phyloP scores from a whole-genome alignment of 106 monocot genomes.

The Dendrobium officinale region DNA sequence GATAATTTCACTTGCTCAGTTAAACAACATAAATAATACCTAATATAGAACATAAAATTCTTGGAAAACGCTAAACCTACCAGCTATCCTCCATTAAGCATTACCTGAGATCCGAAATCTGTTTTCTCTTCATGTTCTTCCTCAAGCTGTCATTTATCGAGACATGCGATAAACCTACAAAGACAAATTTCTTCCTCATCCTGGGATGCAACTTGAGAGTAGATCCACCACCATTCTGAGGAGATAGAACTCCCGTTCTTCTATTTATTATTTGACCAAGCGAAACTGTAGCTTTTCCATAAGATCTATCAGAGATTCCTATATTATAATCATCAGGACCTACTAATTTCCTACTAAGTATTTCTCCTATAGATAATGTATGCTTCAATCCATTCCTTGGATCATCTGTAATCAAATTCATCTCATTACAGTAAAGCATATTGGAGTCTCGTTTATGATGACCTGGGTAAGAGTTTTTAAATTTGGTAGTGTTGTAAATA shows the following conservation, averaged over 20 bases:
- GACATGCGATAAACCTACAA: background rate
- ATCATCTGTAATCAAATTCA: constrained; percentile 14
- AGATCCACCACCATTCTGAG: background rate
- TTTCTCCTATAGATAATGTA: constrained; percentile 79
- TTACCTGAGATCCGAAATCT: background rate
- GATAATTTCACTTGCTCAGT: too few species aligned
- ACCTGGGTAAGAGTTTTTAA: constrained; percentile 36
- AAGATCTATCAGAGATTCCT: background rate
- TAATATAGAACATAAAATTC: too few species aligned
- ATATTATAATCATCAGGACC: constrained; percentile 34
- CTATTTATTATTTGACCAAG: background rate
- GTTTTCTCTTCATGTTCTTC: background rate
- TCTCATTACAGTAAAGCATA: constrained; percentile 26
- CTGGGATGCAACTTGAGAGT: background rate
- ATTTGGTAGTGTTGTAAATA: constrained; percentile 40
- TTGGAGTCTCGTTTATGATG: constrained; percentile 37
- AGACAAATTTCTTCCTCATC: background rate
- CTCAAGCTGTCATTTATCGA: background rate
- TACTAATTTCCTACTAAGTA: constrained; percentile 66
- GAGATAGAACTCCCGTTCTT: background rate
- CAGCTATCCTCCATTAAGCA: background rate
- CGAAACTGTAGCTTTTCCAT: background rate
- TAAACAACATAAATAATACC: too few species aligned
- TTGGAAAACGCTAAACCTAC: too few species aligned
- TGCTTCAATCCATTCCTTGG: constrained; percentile 22